phyloP scores from a whole-genome alignment of 352 stramenopile species.

The Globisporangium recalcitrans region DNA sequence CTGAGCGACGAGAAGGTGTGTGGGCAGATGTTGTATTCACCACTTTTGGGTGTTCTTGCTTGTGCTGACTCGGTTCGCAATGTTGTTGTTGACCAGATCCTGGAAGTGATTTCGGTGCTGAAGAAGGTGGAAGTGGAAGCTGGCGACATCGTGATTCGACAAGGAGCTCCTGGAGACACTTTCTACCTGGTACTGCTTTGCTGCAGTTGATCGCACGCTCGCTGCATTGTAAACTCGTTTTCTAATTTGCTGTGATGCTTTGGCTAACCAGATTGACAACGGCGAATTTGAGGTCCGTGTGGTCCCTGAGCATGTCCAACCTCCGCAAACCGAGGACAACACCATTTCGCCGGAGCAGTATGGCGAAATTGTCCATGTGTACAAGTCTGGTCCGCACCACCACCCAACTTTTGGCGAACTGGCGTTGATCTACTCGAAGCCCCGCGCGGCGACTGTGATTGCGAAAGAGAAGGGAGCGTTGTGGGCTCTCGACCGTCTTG shows the following conservation, averaged over 20 bases:
- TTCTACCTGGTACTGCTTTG: slow-evolving; percentile 86
- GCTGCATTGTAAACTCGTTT: not conserved
- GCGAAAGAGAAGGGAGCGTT: slow-evolving; percentile 54
- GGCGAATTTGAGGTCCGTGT: slow-evolving; percentile 79
- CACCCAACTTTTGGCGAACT: slow-evolving; percentile 86
- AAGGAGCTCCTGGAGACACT: slow-evolving; percentile 89
- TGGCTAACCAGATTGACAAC: slow-evolving; percentile 44
- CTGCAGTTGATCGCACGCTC: not conserved
- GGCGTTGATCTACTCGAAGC: slow-evolving; percentile 86
- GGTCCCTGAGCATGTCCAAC: slow-evolving; percentile 28
- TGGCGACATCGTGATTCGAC: slow-evolving; percentile 88
- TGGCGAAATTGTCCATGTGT: slow-evolving; percentile 69
- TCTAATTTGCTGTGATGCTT: not conserved
- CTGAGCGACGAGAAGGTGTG: slow-evolving; percentile 82
- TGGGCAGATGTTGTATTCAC: slow-evolving; percentile 20
- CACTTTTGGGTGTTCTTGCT: not conserved
- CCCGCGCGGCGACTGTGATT: slow-evolving; percentile 70
- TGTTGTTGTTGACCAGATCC: slow-evolving; percentile 30
- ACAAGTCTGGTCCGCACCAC: slow-evolving; percentile 48
- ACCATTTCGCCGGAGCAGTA: slow-evolving; percentile 28
- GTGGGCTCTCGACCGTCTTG: slow-evolving; percentile 90
- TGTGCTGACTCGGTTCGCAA: not conserved
- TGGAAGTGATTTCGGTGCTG: slow-evolving; percentile 85
- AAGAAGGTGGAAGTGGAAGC: slow-evolving; percentile 74
- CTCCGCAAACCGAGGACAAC: slow-evolving; percentile 9